A percentile compares a stretch with the other conserved stretches of the same genome.
Conservation (phyloP, 345 rosid genomes). For the Eucalyptus viminalis region DNA sequence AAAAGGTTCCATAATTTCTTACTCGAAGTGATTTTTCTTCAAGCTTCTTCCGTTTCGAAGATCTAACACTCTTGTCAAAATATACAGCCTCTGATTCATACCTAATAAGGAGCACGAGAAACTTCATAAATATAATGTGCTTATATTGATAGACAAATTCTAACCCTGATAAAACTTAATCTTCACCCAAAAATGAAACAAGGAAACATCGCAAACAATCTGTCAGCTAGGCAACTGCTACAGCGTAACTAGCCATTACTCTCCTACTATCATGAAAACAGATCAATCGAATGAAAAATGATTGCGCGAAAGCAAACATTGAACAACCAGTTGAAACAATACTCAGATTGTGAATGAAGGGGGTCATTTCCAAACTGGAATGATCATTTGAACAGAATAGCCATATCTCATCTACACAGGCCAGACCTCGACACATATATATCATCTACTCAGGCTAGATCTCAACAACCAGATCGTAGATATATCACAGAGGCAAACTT, state of each 20-base stretch:
- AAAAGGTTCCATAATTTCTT: neutral
- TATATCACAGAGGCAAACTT: neutral
- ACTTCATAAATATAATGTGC: rapidly evolving
- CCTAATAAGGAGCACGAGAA: conserved; percentile 5
- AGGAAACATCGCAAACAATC: neutral
- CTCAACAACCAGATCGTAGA: neutral
- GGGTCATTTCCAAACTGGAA: neutral
- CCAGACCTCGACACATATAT: neutral
- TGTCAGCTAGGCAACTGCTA: neutral
- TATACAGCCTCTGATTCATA: conserved; percentile 68
- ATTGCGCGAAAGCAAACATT: neutral
- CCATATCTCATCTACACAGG: neutral
- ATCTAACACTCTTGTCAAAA: conserved; percentile 85
- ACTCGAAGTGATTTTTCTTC: conserved; percentile 81
- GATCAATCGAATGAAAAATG: neutral
- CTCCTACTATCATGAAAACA: neutral
- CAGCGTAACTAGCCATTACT: neutral
- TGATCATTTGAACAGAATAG: neutral
- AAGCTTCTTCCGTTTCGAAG: conserved; percentile 63
- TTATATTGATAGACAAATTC: neutral
- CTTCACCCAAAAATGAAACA: neutral
- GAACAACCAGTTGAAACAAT: neutral
- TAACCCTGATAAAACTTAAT: neutral
- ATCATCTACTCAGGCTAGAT: neutral
- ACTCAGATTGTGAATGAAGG: neutral